phyloP scores from a whole-genome alignment of 805 yeast species.

The Cephaloascus albidus region DNA sequence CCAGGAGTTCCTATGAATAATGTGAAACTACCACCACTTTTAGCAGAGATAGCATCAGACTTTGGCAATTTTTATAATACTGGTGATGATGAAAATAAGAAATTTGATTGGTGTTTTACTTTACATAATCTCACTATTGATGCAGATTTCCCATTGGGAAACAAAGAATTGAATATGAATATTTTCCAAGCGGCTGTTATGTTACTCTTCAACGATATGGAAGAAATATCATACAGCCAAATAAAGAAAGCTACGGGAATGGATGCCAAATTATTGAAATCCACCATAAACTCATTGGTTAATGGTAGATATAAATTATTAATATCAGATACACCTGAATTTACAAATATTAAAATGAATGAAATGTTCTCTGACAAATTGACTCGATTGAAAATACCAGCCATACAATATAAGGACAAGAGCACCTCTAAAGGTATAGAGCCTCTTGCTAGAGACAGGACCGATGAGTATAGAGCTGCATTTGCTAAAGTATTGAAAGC shows the following conservation, averaged over 20 bases:
- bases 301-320: constrained; percentile 22
- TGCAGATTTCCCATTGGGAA: constrained; percentile 18
- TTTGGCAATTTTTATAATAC: constrained; percentile 13
- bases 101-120: constrained; percentile 31
- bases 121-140: constrained; percentile 28
- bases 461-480: constrained; percentile 16
- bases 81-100: constrained; percentile 12
- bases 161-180: constrained; percentile 25
- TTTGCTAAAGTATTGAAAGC: constrained; percentile 23
- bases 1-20: constrained; percentile 24
- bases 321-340: constrained; percentile 3
- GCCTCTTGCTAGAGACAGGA: constrained; percentile 8
- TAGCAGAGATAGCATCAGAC: constrained; percentile 9
- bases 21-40: constrained; percentile 14
- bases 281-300: constrained; percentile 18
- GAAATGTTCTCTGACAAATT: not conserved
- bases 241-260: constrained; percentile 20
- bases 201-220: constrained; percentile 22
- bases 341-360: constrained; percentile 1
- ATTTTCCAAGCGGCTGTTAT: constrained; percentile 34
- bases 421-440: constrained; percentile 1
- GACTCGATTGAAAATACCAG: constrained; percentile 15
- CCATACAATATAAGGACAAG: constrained; percentile 9
- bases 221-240: constrained; percentile 10
- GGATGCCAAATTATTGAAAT: constrained; percentile 16